Evolutionary conservation across 176 grass and related monocot genomes (phyloP).

Genomic region (Lolium multiflorum): DNA sequence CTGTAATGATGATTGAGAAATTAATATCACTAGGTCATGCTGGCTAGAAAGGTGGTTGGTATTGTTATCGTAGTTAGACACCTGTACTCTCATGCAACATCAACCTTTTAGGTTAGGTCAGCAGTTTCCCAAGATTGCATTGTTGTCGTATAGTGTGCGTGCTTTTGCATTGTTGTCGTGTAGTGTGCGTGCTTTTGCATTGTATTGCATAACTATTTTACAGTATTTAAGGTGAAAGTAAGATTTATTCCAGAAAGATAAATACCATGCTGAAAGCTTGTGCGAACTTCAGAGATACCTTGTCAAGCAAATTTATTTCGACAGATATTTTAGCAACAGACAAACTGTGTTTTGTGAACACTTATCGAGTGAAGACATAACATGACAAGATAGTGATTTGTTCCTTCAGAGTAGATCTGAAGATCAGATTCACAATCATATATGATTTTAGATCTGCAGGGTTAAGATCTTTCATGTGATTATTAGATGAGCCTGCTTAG

Average conservation of each 20-base stretch:
- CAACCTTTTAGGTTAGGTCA: conserved; percentile 38
- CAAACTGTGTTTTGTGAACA: background rate
- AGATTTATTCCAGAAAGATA: background rate
- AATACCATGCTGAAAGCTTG: background rate
- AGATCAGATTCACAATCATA: conserved; percentile 3
- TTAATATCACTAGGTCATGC: background rate
- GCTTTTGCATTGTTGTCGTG: conserved; percentile 14
- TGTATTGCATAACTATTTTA: conserved; percentile 1
- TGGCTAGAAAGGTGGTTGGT: conserved; percentile 19
- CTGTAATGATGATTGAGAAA: conserved; percentile 13
- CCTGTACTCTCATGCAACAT: background rate
- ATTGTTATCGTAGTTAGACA: conserved; percentile 4
- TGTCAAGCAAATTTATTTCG: background rate
- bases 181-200: conserved; percentile 6
- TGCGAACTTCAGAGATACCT: background rate
- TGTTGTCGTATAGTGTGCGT: conserved; percentile 7
- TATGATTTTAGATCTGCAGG: background rate
- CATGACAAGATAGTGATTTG: background rate
- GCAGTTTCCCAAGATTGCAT: conserved; percentile 28
- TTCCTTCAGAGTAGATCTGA: conserved; percentile 8
- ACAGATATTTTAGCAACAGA: background rate
- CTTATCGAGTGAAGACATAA: background rate
- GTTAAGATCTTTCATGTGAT: background rate
- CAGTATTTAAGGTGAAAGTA: conserved; percentile 24
- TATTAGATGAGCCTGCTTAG: background rate